Evolutionary conservation across 192 early-diverging fungal species (phyloP).

Genomic region (Backusella mclennaniae): DNA sequence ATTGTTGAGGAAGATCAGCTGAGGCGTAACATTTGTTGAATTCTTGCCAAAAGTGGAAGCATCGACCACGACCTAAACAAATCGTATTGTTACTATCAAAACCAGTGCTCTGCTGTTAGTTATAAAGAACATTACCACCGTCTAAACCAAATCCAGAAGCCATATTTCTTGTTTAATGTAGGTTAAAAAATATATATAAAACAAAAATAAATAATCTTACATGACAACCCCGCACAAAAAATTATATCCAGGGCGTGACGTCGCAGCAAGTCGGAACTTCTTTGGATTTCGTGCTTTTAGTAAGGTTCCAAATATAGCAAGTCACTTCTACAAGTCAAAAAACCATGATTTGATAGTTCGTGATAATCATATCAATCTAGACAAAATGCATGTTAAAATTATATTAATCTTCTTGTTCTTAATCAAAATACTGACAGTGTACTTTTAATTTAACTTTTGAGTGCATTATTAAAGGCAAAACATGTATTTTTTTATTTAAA

Average conservation of each 20-base stretch:
- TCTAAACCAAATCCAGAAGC: conserved; percentile 30
- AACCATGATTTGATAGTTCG: too few species aligned
- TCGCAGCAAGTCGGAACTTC: not conserved
- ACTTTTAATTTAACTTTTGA: too few species aligned
- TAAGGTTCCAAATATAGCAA: not conserved
- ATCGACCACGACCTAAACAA: conserved; percentile 72
- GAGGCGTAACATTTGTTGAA: conserved; percentile 92
- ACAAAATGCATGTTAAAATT: too few species aligned
- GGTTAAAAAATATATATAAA: conserved; percentile 6
- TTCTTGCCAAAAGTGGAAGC: conserved; percentile 97
- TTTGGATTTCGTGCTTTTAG: not conserved
- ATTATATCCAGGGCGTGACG: not conserved
- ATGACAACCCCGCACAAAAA: conserved; percentile 8
- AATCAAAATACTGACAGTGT: too few species aligned
- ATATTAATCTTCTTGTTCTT: too few species aligned
- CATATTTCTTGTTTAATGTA: conserved; percentile 15
- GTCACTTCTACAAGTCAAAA: not conserved
- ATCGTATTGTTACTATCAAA: not conserved
- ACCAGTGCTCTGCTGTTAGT: not conserved
- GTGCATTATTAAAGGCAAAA: too few species aligned
- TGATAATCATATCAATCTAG: too few species aligned
- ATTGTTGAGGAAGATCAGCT: conserved; percentile 77
- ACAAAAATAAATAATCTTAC: conserved; percentile 11
- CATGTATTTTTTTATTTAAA: not conserved
- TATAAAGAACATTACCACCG: conserved; percentile 19